phyloP scores from a whole-genome alignment of 805 yeast genomes.

The Wickerhamiella australiensis region DNA sequence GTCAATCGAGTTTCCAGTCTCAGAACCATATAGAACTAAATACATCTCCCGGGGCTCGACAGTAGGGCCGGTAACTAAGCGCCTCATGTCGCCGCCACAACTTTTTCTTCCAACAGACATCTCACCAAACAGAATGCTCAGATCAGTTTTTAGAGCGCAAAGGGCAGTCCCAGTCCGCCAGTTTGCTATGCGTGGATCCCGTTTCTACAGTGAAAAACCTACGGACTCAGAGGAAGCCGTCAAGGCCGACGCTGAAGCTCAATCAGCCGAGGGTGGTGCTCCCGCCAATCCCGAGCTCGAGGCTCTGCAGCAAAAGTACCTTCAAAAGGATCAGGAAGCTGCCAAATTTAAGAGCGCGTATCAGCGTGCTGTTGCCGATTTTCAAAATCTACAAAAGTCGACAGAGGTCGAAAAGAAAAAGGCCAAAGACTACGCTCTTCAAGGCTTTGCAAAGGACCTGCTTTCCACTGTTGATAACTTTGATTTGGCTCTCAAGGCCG shows the following conservation, averaged over 20 bases:
- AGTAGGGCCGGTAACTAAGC: neutral
- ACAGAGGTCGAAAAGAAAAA: slow-evolving; percentile 78
- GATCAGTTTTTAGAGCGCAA: slow-evolving; percentile 5
- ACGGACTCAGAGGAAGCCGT: slow-evolving; percentile 17
- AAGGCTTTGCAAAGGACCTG: slow-evolving; percentile 81
- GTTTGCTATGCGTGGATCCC: neutral
- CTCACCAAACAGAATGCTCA: neutral
- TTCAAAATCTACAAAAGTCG: slow-evolving; percentile 82
- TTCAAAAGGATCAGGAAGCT: slow-evolving; percentile 45
- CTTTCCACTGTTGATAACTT: slow-evolving; percentile 85
- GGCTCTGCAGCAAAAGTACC: slow-evolving; percentile 41
- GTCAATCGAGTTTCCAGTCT: slow-evolving; percentile 85
- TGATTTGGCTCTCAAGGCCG: slow-evolving; percentile 71
- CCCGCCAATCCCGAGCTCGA: slow-evolving; percentile 22
- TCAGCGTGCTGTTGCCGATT: slow-evolving; percentile 78
- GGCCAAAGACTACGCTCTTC: slow-evolving; percentile 81
- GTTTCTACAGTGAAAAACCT: slow-evolving; percentile 15
- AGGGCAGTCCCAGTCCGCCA: slow-evolving; percentile 6
- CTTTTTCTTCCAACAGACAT: neutral
- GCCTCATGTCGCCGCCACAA: slow-evolving; percentile 3
- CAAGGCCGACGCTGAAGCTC: slow-evolving; percentile 16
- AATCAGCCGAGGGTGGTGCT: slow-evolving; percentile 5
- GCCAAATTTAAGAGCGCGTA: slow-evolving; percentile 76
- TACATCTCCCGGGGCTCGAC: neutral
- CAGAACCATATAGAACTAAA: slow-evolving; percentile 67